A percentile compares a stretch with the other conserved stretches of the same genome.
Evolutionary conservation across 805 yeast genomes (phyloP).

Genomic region (Jamesozyma gamospora): DNA sequence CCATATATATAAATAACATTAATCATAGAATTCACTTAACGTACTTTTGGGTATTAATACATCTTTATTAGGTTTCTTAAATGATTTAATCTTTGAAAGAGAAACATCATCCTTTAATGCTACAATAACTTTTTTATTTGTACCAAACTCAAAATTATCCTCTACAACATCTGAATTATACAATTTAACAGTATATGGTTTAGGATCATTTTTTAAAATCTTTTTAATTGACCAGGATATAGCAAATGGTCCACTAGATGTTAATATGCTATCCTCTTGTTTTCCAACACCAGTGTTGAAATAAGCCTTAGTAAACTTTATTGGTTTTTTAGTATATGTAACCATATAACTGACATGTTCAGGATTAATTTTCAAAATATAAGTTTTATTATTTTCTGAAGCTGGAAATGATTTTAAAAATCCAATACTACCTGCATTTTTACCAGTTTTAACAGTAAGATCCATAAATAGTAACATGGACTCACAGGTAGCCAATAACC

Average conservation of each 20-base stretch:
- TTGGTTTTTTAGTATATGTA: constrained; percentile 36
- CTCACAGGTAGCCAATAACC: constrained; percentile 72
- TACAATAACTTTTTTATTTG: constrained; percentile 59
- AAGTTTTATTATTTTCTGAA: constrained; percentile 59
- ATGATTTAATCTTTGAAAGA: constrained; percentile 50
- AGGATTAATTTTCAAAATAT: constrained; percentile 55
- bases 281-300: constrained; percentile 63
- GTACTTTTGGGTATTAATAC: constrained; percentile 28
- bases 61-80: constrained; percentile 47
- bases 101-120: constrained; percentile 71
- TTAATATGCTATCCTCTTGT: constrained; percentile 60
- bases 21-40: constrained; percentile 4
- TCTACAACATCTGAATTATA: constrained; percentile 56
- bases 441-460: constrained; percentile 50
- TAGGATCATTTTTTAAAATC: constrained; percentile 42
- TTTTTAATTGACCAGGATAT: constrained; percentile 68
- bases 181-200: constrained; percentile 53
- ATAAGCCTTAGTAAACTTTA: constrained; percentile 60
- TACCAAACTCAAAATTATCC: constrained; percentile 69
- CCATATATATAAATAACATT: neutral
- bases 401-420: constrained; percentile 55
- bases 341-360: constrained; percentile 61
- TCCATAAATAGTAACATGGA: constrained; percentile 64
- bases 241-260: constrained; percentile 76
- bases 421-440: constrained; percentile 50